Conservation (phyloP, 2,329 filamentous ascomycete genomes). For the Iodosphaeria phyllophila region DNA sequence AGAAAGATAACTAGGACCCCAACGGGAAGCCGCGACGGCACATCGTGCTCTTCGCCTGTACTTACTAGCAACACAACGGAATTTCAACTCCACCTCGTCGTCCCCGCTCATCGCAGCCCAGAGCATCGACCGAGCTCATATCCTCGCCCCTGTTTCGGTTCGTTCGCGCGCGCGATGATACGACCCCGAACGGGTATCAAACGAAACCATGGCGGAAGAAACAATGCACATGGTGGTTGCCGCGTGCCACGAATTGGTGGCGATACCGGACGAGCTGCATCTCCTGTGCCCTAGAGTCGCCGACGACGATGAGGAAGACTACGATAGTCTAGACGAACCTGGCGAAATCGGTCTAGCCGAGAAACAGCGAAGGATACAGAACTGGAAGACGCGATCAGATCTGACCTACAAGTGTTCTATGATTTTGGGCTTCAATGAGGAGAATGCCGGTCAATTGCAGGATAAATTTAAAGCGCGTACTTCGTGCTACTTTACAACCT, state of each 20-base stretch:
- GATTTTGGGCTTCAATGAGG: conserved; percentile 46
- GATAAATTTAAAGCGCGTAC: conserved; percentile 38
- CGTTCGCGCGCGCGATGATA: no score
- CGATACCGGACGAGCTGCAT: conserved; percentile 32
- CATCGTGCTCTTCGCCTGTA: no score
- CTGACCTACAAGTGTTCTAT: conserved; percentile 49
- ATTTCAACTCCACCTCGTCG: no score
- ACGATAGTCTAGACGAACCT: conserved; percentile 31
- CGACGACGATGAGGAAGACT: conserved; percentile 45
- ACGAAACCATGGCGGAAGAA: no score
- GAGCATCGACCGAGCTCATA: no score
- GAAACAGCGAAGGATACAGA: conserved; percentile 32
- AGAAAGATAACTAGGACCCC: no score
- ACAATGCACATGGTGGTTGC: not conserved
- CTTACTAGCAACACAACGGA: no score
- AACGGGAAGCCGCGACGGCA: no score
- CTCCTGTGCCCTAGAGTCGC: conserved; percentile 48
- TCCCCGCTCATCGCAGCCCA: no score
- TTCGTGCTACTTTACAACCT: conserved; percentile 39
- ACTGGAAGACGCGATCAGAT: conserved; percentile 35
- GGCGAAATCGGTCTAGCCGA: conserved; percentile 28
- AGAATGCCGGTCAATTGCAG: conserved; percentile 39
- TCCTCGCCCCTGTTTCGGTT: no score
- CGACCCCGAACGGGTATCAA: no score
- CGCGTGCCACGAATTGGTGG: conserved; percentile 4